Base-by-base conservation (phyloP, 192 early-diverging fungal species). In the Lunasporangiospora selenospora region DNA sequence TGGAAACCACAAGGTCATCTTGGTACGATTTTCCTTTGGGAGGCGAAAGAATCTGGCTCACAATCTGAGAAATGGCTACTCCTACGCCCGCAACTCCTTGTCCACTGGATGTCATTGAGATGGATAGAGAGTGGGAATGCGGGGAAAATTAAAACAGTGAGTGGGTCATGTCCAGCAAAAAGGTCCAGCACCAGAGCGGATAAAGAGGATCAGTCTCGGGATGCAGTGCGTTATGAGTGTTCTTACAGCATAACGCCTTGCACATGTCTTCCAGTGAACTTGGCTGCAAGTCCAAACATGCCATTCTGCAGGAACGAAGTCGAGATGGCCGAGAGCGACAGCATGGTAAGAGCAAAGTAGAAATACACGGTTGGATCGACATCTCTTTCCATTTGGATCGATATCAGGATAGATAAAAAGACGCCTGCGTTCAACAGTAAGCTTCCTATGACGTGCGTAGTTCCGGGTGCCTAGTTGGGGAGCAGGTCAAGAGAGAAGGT, bases 201-300 rank as follows among this genome's bases (percentile, higher is more conserved):
- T n/a, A n/a, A n/a, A n/a, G n/a, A n/a, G n/a, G n/a, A n/a, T n/a
- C n/a, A n/a, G n/a, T n/a, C n/a, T n/a, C n/a, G n/a, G n/a, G n/a
- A n/a, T n/a, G n/a, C n/a, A n/a, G n/a, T n/a, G 23, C 40, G 40
- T 13, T 13, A 41, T 41, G 40, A n/a, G n/a, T 46, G n/a, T 40
- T 5, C 19, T 53, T 79, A 86, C 85, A 89, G 84, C 71, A 94
- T 83, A 6, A 92, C 83, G 4, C 89, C 90, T 59, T 92, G 88
- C 16, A 85, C 77, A 58, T 92, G 85, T 24, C 67, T 73, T 6
- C 87, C 81, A 8, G 90, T 83, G 61, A 92, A 89, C 34, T 83
- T 85, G 11, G 86, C 81, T 0, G 85, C 89, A n/a, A 88, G 73
- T 21, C 86, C 89, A 78, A 94, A 91, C 31, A 88, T 70, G 43